Percentiles rank a stretch among this genome's conserved stretches.
phyloP scores from a whole-genome alignment of 805 yeast species.

The Clavispora carvajalis region DNA sequence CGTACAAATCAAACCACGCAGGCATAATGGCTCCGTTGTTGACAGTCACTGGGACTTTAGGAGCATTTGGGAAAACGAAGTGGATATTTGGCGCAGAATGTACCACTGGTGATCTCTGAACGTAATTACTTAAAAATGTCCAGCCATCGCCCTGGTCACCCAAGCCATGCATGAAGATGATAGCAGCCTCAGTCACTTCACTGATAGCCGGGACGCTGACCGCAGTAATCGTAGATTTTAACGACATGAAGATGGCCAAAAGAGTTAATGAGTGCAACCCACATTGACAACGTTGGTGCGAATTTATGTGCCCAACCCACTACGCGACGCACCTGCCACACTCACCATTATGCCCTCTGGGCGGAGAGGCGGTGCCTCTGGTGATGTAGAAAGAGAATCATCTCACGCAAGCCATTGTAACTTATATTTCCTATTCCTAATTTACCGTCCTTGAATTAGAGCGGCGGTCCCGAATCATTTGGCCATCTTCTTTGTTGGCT shows the following conservation, averaged over 20 bases:
- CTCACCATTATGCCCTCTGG: no score
- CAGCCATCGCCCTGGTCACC: conserved; percentile 93
- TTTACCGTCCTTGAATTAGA: not conserved
- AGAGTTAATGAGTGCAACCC: not conserved
- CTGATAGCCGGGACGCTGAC: conserved; percentile 24
- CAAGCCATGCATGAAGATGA: conserved; percentile 81
- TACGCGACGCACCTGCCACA: no score
- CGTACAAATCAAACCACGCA: conserved; percentile 79
- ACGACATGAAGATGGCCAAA: not conserved
- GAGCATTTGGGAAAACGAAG: conserved; percentile 91
- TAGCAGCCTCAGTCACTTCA: conserved; percentile 38
- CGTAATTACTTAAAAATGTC: conserved; percentile 70
- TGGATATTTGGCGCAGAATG: conserved; percentile 45
- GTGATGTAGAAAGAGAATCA: no score
- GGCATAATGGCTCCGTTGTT: conserved; percentile 68
- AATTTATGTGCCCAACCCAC: not conserved
- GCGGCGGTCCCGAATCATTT: no score
- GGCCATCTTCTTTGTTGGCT: not conserved
- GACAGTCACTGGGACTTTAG: conserved; percentile 59
- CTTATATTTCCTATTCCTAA: not conserved
- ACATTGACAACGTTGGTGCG: not conserved
- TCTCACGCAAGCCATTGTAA: no score
- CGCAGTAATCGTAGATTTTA: conserved; percentile 15
- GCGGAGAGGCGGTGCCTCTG: no score
- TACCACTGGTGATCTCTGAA: conserved; percentile 41